Conservation (phyloP, 768 basidiomycete genomes). For the Coprinopsis sp. region DNA sequence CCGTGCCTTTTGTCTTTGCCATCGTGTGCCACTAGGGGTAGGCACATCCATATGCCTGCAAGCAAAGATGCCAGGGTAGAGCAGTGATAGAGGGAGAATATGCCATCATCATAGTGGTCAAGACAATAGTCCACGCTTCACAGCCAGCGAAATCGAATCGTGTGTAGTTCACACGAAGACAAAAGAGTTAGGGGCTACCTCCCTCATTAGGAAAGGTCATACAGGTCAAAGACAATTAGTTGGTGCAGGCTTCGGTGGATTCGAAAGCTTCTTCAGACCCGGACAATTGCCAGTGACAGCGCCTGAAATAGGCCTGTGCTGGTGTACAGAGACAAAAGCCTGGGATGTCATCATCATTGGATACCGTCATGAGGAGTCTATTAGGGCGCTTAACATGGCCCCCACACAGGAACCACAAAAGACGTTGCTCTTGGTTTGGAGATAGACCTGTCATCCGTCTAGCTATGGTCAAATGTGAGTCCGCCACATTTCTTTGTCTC, state of each 20-base stretch:
- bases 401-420: too few species aligned
- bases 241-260: background rate
- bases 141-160: background rate
- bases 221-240: slow-evolving; percentile 3
- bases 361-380: too few species aligned
- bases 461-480: too few species aligned
- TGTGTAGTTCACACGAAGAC: background rate
- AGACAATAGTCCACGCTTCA: slow-evolving; percentile 8
- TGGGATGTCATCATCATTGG: too few species aligned
- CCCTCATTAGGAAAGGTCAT: background rate
- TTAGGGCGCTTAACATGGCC: too few species aligned
- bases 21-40: slow-evolving; percentile 6
- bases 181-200: background rate
- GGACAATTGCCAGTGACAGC: background rate
- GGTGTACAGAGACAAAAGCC: too few species aligned
- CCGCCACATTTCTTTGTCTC: too few species aligned
- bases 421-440: too few species aligned
- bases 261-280: slow-evolving; percentile 1
- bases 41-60: slow-evolving; percentile 14
- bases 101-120: slow-evolving; percentile 8
- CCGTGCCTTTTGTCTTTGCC: slow-evolving; percentile 8
- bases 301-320: too few species aligned
- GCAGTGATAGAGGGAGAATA: background rate
- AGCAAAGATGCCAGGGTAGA: background rate
- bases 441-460: too few species aligned